Evolutionary conservation across 257 asterid genomes (phyloP).

Genomic region (Solanum medicagineum): DNA sequence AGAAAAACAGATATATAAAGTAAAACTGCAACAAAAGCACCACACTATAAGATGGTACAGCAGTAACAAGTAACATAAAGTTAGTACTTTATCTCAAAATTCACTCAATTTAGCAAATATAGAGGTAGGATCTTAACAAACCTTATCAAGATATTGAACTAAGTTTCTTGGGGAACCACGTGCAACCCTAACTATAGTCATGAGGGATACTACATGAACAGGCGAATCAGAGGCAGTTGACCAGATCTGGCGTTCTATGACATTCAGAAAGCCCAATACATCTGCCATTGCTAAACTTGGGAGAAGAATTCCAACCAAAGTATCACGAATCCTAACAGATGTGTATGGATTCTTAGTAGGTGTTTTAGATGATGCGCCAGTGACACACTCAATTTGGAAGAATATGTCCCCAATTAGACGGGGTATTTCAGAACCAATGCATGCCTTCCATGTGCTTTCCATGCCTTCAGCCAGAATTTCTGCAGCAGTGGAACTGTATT

Average conservation of each 20-base stretch:
- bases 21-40: neutral
- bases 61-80: neutral
- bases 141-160: slow-evolving; percentile 86
- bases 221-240: slow-evolving; percentile 99
- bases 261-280: slow-evolving; percentile 70
- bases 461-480: slow-evolving; percentile 97
- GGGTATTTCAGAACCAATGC: slow-evolving; percentile 69
- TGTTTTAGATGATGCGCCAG: slow-evolving; percentile 41
- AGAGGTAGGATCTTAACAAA: slow-evolving; percentile 31
- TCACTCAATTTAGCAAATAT: neutral
- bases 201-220: slow-evolving; percentile 77
- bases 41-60: neutral
- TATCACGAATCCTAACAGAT: slow-evolving; percentile 49
- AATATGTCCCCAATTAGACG: slow-evolving; percentile 76
- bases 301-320: slow-evolving; percentile 73
- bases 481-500: slow-evolving; percentile 83
- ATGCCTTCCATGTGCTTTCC: slow-evolving; percentile 85
- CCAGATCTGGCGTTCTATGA: slow-evolving; percentile 87
- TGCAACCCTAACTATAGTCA: slow-evolving; percentile 71
- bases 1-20: neutral
- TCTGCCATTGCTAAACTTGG: slow-evolving; percentile 97
- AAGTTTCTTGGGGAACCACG: slow-evolving; percentile 89
- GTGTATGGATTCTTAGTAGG: slow-evolving; percentile 27
- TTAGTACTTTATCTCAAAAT: neutral
- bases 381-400: slow-evolving; percentile 94